Evolutionary conservation across 768 basidiomycete species (phyloP).

Genomic region (Pleurotus tuoliensis): DNA sequence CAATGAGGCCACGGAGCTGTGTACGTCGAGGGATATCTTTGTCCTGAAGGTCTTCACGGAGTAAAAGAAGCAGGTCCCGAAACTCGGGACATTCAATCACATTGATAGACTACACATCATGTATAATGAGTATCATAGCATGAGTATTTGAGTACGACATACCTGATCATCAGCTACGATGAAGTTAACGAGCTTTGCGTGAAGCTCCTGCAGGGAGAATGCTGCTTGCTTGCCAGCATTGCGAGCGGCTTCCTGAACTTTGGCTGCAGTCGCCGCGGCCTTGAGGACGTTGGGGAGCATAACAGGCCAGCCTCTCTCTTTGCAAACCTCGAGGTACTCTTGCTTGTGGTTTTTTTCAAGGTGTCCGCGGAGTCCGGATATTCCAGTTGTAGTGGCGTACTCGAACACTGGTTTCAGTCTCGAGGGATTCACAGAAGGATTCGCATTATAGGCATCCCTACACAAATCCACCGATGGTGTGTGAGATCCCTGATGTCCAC

Average conservation of each 20-base stretch:
- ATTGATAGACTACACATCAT: conserved; percentile 20
- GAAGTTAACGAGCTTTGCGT: conserved; percentile 1
- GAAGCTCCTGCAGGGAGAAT: neutral
- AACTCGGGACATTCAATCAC: conserved; percentile 24
- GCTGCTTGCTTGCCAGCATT: neutral
- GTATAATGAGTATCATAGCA: neutral
- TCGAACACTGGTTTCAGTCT: neutral
- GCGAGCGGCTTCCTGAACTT: neutral
- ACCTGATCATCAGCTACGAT: conserved; percentile 9
- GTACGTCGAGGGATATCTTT: conserved; percentile 22
- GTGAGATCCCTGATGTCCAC: neutral
- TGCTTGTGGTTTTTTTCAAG: conserved; percentile 2
- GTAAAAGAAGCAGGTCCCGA: conserved; percentile 18
- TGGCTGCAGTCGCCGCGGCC: neutral
- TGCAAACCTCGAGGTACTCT: neutral
- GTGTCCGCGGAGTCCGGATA: neutral
- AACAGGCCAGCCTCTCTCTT: neutral
- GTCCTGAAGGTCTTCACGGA: conserved; percentile 18
- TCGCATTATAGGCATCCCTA: neutral
- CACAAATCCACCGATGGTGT: too few species aligned
- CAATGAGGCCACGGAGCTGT: conserved; percentile 16
- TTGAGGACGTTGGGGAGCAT: neutral
- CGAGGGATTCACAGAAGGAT: neutral
- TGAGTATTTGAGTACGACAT: neutral
- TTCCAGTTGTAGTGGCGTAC: neutral